Conservation (phyloP, 345 rosid species). For the sweet orange (Citrus sinensis) region DNA sequence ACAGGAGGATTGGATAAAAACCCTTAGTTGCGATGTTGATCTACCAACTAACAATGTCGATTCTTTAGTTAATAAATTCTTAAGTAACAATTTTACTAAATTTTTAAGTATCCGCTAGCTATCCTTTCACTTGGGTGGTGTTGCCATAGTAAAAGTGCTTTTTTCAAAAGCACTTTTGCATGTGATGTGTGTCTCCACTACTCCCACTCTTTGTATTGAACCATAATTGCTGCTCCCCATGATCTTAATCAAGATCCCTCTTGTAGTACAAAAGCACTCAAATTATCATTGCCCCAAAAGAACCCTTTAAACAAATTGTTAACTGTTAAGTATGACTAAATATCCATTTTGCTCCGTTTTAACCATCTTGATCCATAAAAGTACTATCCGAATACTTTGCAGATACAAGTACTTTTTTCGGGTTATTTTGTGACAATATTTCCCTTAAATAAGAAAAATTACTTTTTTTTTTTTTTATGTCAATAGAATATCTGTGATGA, state of each 20-base stretch:
- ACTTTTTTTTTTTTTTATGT: not conserved
- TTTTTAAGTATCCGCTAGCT: not conserved
- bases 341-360: not conserved
- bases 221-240: constrained; percentile 47
- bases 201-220: constrained; percentile 3
- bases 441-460: not conserved
- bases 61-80: not conserved
- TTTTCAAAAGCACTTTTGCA: constrained; percentile 17
- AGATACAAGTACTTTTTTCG: too few relatives aligned
- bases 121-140: not conserved
- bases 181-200: constrained; percentile 19
- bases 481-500: too few relatives aligned
- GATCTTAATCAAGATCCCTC: constrained; percentile 9
- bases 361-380: not conserved
- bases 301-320: not conserved
- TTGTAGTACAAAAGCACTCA: constrained; percentile 3
- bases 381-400: too few relatives aligned
- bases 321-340: not conserved
- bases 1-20: not conserved
- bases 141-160: not conserved
- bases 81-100: not conserved
- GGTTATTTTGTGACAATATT: too few relatives aligned
- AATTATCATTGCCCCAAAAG: constrained; percentile 5
- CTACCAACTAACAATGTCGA: not conserved
- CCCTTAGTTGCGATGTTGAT: not conserved